Evolutionary conservation across 345 rosid species (phyloP).

Genomic region (Toxicodendron radicans): DNA sequence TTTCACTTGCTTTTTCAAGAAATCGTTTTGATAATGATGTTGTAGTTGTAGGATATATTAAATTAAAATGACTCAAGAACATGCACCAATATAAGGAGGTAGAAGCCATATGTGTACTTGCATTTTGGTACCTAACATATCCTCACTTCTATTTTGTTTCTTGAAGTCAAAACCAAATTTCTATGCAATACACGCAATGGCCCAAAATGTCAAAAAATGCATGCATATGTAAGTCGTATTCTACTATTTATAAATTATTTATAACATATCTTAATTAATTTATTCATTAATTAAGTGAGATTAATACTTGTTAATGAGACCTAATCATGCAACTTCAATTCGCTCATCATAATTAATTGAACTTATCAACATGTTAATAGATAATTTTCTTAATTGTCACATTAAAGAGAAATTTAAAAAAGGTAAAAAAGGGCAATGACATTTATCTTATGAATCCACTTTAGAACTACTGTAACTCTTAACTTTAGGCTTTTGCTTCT

Average conservation of each 20-base stretch:
- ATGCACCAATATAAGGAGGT: background rate
- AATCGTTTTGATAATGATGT: slow-evolving; percentile 18
- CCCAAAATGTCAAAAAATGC: slow-evolving; percentile 20
- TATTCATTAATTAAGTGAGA: background rate
- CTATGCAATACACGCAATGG: slow-evolving; percentile 24
- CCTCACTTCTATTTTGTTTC: background rate
- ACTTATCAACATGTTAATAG: background rate
- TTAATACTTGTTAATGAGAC: background rate
- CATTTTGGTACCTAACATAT: slow-evolving; percentile 32
- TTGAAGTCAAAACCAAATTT: slow-evolving; percentile 20
- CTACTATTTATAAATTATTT: too few relatives aligned
- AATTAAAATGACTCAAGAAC: background rate
- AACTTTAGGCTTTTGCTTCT: background rate
- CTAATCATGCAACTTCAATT: background rate
- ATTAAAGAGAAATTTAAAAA: background rate
- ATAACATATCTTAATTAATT: too few relatives aligned
- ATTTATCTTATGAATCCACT: background rate
- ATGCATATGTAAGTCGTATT: background rate
- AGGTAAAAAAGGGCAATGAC: background rate
- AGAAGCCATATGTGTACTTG: slow-evolving; percentile 13
- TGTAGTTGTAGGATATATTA: background rate
- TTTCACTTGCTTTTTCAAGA: slow-evolving; percentile 13
- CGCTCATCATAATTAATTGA: background rate
- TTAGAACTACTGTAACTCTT: slow-evolving; percentile 3
- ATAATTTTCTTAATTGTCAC: background rate